phyloP scores from a whole-genome alignment of 306 rosid genomes.

The Pterocarpus macrocarpus region DNA sequence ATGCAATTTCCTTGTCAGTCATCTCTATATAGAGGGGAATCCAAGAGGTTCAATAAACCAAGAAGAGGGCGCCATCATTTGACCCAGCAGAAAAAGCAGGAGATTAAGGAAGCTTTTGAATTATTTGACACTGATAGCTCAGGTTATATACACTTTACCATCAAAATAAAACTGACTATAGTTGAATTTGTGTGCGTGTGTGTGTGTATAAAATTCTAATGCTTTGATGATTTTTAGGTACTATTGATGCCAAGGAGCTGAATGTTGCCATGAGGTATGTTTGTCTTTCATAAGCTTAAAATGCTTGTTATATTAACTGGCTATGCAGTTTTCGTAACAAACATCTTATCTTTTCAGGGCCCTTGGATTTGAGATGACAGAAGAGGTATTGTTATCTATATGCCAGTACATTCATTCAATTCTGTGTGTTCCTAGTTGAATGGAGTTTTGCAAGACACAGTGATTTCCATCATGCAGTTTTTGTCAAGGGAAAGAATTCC shows the following conservation, averaged over 20 bases:
- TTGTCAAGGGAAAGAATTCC: background rate
- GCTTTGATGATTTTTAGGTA: constrained; percentile 61
- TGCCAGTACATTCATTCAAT: background rate
- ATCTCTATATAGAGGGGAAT: constrained; percentile 60
- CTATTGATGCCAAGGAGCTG: constrained; percentile 94
- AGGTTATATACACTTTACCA: constrained; percentile 52
- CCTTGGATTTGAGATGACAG: constrained; percentile 99
- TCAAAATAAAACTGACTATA: background rate
- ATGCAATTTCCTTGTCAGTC: constrained; percentile 57
- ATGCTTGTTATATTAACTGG: constrained; percentile 28
- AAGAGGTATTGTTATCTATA: constrained; percentile 67
- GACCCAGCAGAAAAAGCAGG: constrained; percentile 77
- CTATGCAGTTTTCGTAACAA: constrained; percentile 20
- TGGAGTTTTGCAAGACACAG: background rate
- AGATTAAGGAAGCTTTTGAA: constrained; percentile 93
- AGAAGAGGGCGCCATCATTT: constrained; percentile 69
- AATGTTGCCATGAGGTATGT: constrained; percentile 97
- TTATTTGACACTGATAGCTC: constrained; percentile 95
- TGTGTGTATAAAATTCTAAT: background rate
- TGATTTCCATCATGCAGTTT: background rate
- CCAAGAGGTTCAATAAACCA: constrained; percentile 70
- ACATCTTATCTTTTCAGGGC: constrained; percentile 76
- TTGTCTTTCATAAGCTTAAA: constrained; percentile 17
- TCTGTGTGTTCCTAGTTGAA: constrained; percentile 10
- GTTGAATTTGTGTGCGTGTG: background rate